A percentile compares a stretch with the other conserved stretches of the same genome.
Evolutionary conservation across 345 rosid species (phyloP).

Genomic region (Aegle marmelos): DNA sequence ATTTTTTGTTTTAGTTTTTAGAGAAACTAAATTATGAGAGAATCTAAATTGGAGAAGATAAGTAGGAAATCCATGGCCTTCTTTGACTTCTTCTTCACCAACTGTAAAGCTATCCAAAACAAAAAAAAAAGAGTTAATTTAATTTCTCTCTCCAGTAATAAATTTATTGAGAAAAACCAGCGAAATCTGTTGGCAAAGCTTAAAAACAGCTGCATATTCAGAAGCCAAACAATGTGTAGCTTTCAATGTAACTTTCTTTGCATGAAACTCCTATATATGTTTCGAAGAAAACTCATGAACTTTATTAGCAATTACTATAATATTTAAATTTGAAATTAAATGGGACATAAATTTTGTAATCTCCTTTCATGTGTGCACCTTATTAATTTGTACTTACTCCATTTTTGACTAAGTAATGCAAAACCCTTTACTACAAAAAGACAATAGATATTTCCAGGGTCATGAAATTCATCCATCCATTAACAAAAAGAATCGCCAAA

Average conservation of each 20-base stretch:
- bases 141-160: background rate
- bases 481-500: background rate
- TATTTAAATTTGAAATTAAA: constrained; percentile 7
- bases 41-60: background rate
- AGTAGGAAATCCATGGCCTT: background rate
- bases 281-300: constrained; percentile 5
- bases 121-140: background rate
- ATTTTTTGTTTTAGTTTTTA: background rate
- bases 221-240: background rate
- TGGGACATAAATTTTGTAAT: background rate
- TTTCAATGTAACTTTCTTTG: background rate
- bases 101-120: background rate
- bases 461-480: background rate
- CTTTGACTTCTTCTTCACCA: constrained; percentile 27
- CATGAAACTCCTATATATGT: constrained; percentile 7
- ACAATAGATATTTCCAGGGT: background rate
- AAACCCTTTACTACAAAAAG: background rate
- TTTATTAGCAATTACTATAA: background rate
- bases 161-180: background rate
- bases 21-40: background rate
- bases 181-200: constrained; percentile 7
- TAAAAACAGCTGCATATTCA: constrained; percentile 5
- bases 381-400: background rate
- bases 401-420: background rate
- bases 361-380: background rate